phyloP scores from a whole-genome alignment of 257 asterid genomes.

The Petrea volubilis region DNA sequence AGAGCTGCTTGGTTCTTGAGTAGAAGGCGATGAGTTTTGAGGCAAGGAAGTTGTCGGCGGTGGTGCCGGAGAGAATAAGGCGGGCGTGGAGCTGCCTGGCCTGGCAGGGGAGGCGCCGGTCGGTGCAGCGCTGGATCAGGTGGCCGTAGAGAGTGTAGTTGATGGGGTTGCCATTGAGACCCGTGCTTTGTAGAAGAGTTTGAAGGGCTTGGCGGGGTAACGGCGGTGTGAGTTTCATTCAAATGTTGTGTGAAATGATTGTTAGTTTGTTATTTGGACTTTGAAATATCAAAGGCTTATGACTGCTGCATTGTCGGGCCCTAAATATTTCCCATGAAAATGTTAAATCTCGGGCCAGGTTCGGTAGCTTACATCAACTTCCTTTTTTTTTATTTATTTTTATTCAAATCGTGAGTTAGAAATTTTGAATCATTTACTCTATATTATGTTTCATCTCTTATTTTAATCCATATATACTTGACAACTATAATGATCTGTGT shows the following conservation, averaged over 20 bases:
- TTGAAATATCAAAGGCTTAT: too few relatives aligned
- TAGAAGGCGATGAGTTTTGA: constrained; percentile 72
- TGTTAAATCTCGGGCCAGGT: background rate
- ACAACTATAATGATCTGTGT: too few relatives aligned
- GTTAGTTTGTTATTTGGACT: background rate
- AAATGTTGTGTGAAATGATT: background rate
- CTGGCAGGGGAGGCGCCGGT: constrained; percentile 57
- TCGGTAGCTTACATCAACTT: background rate
- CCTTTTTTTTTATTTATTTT: background rate
- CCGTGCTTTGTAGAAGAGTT: background rate
- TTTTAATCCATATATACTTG: too few relatives aligned
- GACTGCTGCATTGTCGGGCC: background rate
- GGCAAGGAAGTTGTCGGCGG: constrained; percentile 74
- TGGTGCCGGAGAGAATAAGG: constrained; percentile 47
- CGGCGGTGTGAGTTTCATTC: constrained; percentile 39
- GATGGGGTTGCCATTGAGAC: constrained; percentile 29
- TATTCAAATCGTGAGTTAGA: too few relatives aligned
- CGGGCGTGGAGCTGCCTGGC: constrained; percentile 76
- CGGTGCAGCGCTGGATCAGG: constrained; percentile 67
- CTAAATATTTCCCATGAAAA: background rate
- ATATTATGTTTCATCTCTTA: too few relatives aligned
- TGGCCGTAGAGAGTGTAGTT: constrained; percentile 56
- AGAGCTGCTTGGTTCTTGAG: constrained; percentile 40
- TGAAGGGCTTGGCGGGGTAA: constrained; percentile 33
- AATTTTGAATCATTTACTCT: too few relatives aligned